Evolutionary conservation across 192 early-diverging fungal genomes (phyloP).

Genomic region (Coemansia sp.): DNA sequence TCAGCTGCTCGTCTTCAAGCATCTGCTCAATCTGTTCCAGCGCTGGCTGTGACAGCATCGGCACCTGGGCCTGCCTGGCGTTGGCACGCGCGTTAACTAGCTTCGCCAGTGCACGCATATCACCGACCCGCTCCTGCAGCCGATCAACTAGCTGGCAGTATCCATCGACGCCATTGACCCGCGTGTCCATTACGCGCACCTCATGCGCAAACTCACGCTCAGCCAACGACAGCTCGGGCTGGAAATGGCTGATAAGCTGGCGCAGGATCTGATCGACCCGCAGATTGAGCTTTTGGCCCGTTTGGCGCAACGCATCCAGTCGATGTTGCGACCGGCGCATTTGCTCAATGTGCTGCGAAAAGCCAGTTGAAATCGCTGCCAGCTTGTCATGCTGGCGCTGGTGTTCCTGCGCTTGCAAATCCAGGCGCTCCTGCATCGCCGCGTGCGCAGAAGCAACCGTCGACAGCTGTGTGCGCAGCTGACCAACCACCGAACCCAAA

Average conservation of each 20-base stretch:
- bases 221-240: constrained; percentile 57
- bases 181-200: constrained; percentile 23
- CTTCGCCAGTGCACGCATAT: constrained; percentile 16
- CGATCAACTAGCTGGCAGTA: constrained; percentile 11
- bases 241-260: constrained; percentile 57
- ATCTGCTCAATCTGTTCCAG: constrained; percentile 13
- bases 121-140: constrained; percentile 29
- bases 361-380: constrained; percentile 28
- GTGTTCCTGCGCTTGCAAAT: constrained; percentile 47
- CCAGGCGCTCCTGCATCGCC: constrained; percentile 31
- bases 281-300: constrained; percentile 36
- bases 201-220: constrained; percentile 47
- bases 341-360: constrained; percentile 41
- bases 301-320: constrained; percentile 42
- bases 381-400: constrained; percentile 48
- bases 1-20: constrained; percentile 24
- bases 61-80: constrained; percentile 2
- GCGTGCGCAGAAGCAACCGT: constrained; percentile 40
- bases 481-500: constrained; percentile 38
- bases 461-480: constrained; percentile 49
- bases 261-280: constrained; percentile 61
- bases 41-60: constrained; percentile 8
- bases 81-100: not conserved
- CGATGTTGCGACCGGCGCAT: constrained; percentile 38
- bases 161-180: constrained; percentile 28